Base-by-base conservation (phyloP, 164 flowering plant genomes). In the Aristolochia fimbriata region DNA sequence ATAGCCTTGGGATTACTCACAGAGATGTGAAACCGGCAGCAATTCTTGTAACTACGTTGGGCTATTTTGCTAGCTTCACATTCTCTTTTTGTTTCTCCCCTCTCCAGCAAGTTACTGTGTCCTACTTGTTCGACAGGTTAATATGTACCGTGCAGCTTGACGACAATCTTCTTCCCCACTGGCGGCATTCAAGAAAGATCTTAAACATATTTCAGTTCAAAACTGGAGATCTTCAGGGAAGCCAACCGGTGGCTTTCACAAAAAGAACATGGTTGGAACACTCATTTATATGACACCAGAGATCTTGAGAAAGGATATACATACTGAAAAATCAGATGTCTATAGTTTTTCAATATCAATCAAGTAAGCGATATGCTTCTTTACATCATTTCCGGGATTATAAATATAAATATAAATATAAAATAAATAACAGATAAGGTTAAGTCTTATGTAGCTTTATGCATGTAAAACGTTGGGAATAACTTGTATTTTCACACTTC, bases 231-330 rank as follows among this genome's bases (percentile, higher is more conserved):
- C 96, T 48, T 79, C 88, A 67, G 98, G 98, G 41, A 92, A 92
- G 76, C 98, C 96, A 59, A 92, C 98, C 41, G 98, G 98, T 62
- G 98, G 98, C 16, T 92, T 89, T 64, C 93, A 92, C 72, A 92
- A 92, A 58, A 89, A 86, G 70, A 81, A 85, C 63, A 86, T 92
- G 96, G 98, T 92, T 62, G 96, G 98, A 47, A 92, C 98, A 7
- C 87, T 92, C 47, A 84, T 87, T 55, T 92, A 92, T 66, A 92
- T 92, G 96, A 93, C 96, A 57, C 96, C 98, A 62, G 98, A 92
- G 74, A 76, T 92, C 57, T 65, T 92, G 74, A 81, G 61, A 69
- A 92, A 89, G 68, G 89, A 82, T 62, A 59, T 84, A 24, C 94
- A 92, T 27, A 79, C 88, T 37, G 96, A 87, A 65, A 89, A 87